Evolutionary conservation across 75 land plant genomes (phyloP), one percentile per base, ranked within the genome.

Genomic region (Selaginella moellendorffii): DNA sequence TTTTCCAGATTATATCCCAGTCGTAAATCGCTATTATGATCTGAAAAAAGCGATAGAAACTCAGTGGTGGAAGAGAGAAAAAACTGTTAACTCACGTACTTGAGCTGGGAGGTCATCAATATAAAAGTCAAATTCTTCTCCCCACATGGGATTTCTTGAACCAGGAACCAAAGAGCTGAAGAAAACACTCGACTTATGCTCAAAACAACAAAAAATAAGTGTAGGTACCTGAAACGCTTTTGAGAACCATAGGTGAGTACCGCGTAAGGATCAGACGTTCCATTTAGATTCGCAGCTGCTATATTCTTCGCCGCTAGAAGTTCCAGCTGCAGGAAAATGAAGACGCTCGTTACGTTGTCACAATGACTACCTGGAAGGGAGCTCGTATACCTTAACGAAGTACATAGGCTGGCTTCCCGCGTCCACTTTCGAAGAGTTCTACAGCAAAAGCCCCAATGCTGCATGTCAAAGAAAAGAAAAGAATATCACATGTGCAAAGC

Each of bases 1-100:
- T 95, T 77, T 88, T 89, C 96, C 99, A 88, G 54, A 95, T 72
- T 68, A 95, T 95, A 79, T 95, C 99, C 99, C 99, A 95, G 63
- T 95, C 99, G 76, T 89, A 84, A 27, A 95, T 95, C 72, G 96
- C 79, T 51, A 95, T 79, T 67, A 42, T 74, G 21, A 85, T 77
- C 87, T 84, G 65, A 31, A 26, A 24, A 20, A 10, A 22, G 63
- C 17, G 36, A 24, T 61, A 61, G 19, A 65, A 17, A 2, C 27
- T 52, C 14, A 52, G 23, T 28, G 52, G 20, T 65, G 14, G 46
- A 36, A 36, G 14, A 36, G 46, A 36, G 5, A 36, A 36, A 36
- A 36, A 36, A 21, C 59, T 8, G 19, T 21, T 8, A 56, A 19
- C 2, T 31, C n/a, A n/a, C n/a, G n/a, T 67, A 93, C 98, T 86